Evolutionary conservation across 176 grass and related monocot species (phyloP).

Genomic region (Puccinellia tenuiflora): DNA sequence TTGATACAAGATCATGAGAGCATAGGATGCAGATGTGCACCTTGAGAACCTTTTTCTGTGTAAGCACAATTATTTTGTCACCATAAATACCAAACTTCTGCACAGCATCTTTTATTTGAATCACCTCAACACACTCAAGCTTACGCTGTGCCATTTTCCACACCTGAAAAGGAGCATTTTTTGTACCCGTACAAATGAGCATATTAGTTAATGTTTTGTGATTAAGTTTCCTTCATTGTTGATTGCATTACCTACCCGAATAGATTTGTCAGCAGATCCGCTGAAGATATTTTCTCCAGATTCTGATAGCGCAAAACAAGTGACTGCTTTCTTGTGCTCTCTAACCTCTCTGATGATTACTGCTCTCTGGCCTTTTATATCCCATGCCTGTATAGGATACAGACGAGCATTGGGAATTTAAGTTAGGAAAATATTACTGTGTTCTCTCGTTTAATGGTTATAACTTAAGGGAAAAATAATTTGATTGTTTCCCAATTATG

Average conservation of each 20-base stretch:
- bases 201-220: neutral
- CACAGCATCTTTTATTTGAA: conserved; percentile 82
- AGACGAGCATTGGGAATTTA: neutral
- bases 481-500: neutral
- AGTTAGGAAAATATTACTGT: neutral
- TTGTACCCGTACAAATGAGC: conserved; percentile 3
- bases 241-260: conserved; percentile 60
- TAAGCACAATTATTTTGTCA: conserved; percentile 68
- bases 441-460: neutral
- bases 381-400: conserved; percentile 67
- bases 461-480: neutral
- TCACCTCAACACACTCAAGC: conserved; percentile 75
- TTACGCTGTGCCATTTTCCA: conserved; percentile 87
- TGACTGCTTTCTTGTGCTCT: conserved; percentile 79
- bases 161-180: conserved; percentile 45
- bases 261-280: conserved; percentile 89
- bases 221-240: neutral
- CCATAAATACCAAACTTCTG: conserved; percentile 58
- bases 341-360: conserved; percentile 71
- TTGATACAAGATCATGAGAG: neutral
- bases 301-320: conserved; percentile 74
- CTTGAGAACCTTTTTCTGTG: conserved; percentile 55
- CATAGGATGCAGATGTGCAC: conserved; percentile 29
- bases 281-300: conserved; percentile 74
- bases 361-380: conserved; percentile 81